Evolutionary conservation across 1,284 basidiomycete species (phyloP), one percentile per base, ranked within the genome.

Genomic region (Apiotrichum laibachii): DNA sequence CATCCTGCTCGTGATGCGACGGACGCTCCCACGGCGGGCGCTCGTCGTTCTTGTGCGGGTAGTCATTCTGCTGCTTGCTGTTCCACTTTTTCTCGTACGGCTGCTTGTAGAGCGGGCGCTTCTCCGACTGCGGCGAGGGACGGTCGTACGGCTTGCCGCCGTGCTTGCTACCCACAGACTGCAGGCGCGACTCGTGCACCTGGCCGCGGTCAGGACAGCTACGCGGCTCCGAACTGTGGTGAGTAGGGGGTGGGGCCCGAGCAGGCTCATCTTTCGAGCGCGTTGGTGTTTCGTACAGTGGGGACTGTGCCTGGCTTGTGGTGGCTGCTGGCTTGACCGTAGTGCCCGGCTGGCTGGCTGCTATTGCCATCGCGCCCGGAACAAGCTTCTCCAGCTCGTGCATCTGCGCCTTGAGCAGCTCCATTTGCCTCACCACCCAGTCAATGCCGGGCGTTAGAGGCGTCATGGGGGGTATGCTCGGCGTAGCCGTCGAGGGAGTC

Each of bases 341-440:
- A 12, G 26, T 11, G 2, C 10, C 39, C 10, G 21, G 22, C 39
- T 51, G 26, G 26, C 26, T 19, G 50, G 22, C 39, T 7, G 37
- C 3, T 2, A 22, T 12, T 1, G 50, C 37, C 9, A 21, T 18
- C 21, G 21, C 50, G 22, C n/a, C n/a, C 26, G n/a, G 51, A 1
- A 54, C 42, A 16, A 62, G 47, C 53, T 58, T 62, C 45, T 62
- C 56, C n/a, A 62, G 34, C 50, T 62, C 60, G 31, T 39, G 10
- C 26, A 62, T 62, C 56, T 62, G 53, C 31, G 50, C 56, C 46
- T 62, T 62, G 42, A 62, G 53, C 12, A 58, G 21, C 50, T 62
- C 53, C 15, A 62, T 26, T 26, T 50, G 48, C 46, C 33, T 56
- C 22, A 62, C 15, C 11, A 55, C 56, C 56, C 56, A 62, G 8